Percentiles rank a stretch among this genome's conserved stretches.
These are phyloP conservation scores for Hordeum marinum DNA, from an alignment of 176 grass and related monocot genomes.

Conservation along the genomic window DNA sequence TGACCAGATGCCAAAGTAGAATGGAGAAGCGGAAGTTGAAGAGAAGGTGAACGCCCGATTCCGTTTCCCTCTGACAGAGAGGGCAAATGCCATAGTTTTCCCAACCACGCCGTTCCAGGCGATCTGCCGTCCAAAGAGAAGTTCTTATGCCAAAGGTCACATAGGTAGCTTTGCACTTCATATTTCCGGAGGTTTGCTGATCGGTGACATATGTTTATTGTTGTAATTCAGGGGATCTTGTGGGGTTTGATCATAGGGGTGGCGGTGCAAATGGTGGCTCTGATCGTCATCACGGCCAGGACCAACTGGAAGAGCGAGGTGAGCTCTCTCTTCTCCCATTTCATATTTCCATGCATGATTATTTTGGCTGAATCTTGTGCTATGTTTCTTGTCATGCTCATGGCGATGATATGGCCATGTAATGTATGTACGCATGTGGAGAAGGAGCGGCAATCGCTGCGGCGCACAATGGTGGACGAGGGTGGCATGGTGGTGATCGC, in stretches of 20 bases:
- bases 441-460: conserved; percentile 41
- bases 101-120: no score
- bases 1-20: no score
- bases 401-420: background rate
- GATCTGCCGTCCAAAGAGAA: no score
- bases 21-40: no score
- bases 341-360: no score
- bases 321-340: no score
- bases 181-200: background rate
- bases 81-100: no score
- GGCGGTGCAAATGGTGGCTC: conserved; percentile 44
- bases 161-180: no score
- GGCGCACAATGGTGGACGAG: conserved; percentile 21
- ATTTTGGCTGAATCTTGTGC: background rate
- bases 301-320: conserved; percentile 79
- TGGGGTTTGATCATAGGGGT: conserved; percentile 82
- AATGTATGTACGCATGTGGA: conserved; percentile 21
- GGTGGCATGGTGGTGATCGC: background rate
- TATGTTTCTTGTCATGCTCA: background rate
- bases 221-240: conserved; percentile 65
- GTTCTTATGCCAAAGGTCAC: no score
- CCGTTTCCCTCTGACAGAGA: no score
- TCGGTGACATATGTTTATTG: background rate
- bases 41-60: no score
- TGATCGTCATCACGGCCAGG: conserved; percentile 68